Base-by-base conservation (phyloP, 2,329 filamentous ascomycete genomes). In the Chalaropsis ovoidea region DNA sequence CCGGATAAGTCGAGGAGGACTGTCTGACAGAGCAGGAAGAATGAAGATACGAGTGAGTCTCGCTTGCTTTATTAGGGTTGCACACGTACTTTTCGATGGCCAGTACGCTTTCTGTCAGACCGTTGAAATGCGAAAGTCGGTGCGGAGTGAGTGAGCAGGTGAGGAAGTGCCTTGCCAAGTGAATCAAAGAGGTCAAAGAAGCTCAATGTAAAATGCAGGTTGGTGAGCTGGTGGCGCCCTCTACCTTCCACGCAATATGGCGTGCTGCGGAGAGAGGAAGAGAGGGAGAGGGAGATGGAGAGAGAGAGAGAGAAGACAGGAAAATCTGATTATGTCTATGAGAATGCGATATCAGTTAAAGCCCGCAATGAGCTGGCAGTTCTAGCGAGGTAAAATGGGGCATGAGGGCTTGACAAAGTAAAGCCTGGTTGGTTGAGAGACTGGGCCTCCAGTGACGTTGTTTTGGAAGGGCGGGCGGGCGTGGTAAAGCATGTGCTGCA, bases 1-100 rank as follows among this genome's bases (percentile, higher is more conserved):
- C 60, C 60, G 41, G 24, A 19, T 17, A 49, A 54, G 62, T 24
- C 17, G 45, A 54, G n/a, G 45, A 24, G 62, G 45, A n/a, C 24
- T 63, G 62, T 63, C 62, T 63, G 62, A 63, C 62, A 63, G 47
- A 39, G 15, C 3, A 42, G 62, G 19, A 54, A 22, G n/a, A 62
- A 45, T 15, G 13, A 42, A 63, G n/a, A 63, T 63, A 41, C 17
- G 31, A 56, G 52, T 27, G 52, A 24, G 22, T 31, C n/a, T 45
- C 42, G 41, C 7, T 31, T 43, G 24, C 15, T 62, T 45, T 31
- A 45, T 24, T 45, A 62, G 39, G 60, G 41, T 62, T 62, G 60
- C 60, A 62, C 60, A 47, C 42, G 41, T 62, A 62, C 60, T 62
- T 62, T 62, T 45, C 19, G 42, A 47, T 22, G 22, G 35, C 41